Evolutionary conservation across 768 basidiomycete genomes (phyloP), one percentile per base, ranked within the genome.

Genomic region (Suillus americanus): DNA sequence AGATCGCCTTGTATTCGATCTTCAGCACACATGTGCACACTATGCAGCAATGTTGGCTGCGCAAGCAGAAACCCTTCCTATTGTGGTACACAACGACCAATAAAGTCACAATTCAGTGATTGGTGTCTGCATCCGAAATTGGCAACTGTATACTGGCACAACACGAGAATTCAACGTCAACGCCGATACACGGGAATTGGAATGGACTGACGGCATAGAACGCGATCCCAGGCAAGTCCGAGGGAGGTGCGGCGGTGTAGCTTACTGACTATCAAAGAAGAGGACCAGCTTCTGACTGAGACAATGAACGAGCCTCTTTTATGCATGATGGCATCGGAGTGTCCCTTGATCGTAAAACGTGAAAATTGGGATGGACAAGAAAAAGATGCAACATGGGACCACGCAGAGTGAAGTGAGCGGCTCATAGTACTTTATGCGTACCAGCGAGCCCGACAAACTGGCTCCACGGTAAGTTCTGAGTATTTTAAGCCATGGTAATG

Each of bases 391-490:
- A 12, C 51, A 30, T 28, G 23, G 18, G 18, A 13, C n/a, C n/a
- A 5, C n/a, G 12, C n/a, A 23, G n/a, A 23, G 45, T n/a, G 18
- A 33, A 53, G 51, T 18, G 51, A 53, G 16, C 28, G 30, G 51
- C 28, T 30, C 18, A 18, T 30, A n/a, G 8, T 10, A 28, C 16
- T 53, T 20, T 20, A 53, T 53, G 48, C 74, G 77, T 75, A 38
- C 79, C 79, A 37, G 70, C 69, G 9, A 73, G 70, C 23, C 78
- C 76, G n/a, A 74, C 60, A 43, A 70, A 76, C 10, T 64, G 57
- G 13, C 64, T 68, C 74, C 73, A 75, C 13, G 77, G 73, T 20
- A 78, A 62, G 25, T 70, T 68, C 37, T 74, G 57, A 25, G 63
- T 64, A 60, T 78, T 75, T 69, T 60, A 18, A 79, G n/a, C n/a